Percentiles rank a stretch among this genome's conserved stretches.
Evolutionary conservation across 345 rosid genomes (phyloP).

Genomic region (Brassica incana): DNA sequence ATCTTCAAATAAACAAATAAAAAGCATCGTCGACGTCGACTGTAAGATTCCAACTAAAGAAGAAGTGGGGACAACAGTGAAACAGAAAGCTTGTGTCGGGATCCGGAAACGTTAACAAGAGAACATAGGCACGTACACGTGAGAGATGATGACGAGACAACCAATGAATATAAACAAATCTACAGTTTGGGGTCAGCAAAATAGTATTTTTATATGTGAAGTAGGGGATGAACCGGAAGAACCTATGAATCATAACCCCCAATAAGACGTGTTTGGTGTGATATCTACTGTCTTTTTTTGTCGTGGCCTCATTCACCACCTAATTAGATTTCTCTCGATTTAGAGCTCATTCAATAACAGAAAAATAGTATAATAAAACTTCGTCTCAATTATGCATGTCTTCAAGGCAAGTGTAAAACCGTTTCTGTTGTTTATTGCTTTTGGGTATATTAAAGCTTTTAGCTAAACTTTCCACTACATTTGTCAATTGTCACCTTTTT

Average conservation of each 20-base stretch:
- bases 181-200: constrained; percentile 14
- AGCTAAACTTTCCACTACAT: not conserved
- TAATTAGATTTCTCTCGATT: constrained; percentile 12
- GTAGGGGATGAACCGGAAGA: constrained; percentile 11
- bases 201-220: constrained; percentile 11
- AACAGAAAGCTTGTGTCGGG: constrained; percentile 22
- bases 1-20: not conserved
- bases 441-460: not conserved
- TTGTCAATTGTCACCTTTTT: not conserved
- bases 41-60: constrained; percentile 5
- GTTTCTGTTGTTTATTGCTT: not conserved
- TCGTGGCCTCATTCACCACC: constrained; percentile 20
- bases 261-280: constrained; percentile 37
- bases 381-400: constrained; percentile 1
- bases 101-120: constrained; percentile 27
- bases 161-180: constrained; percentile 16
- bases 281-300: constrained; percentile 33
- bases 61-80: constrained; percentile 23
- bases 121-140: constrained; percentile 30
- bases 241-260: constrained; percentile 24
- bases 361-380: not conserved
- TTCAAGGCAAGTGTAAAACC: not conserved
- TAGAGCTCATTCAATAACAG: not conserved
- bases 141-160: constrained; percentile 31
- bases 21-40: not conserved